Base-by-base conservation (phyloP, 768 basidiomycete genomes). In the Phaeolepiota aurea region DNA sequence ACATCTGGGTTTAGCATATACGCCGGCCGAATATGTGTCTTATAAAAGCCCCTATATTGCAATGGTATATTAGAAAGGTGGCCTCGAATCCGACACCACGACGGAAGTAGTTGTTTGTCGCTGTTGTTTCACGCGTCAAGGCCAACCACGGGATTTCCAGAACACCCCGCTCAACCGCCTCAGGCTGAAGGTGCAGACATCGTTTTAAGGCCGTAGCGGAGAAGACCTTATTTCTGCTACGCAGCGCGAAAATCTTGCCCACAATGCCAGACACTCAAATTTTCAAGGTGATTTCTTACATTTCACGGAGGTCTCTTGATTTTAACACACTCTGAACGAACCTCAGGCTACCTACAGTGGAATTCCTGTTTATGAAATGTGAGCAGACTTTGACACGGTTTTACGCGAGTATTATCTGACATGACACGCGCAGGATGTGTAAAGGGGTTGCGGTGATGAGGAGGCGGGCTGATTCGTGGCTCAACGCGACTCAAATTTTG, bases 401-500 rank as follows among this genome's bases (percentile, higher is more conserved):
- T 40, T 48, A 55, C 53, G 59, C 62, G 59, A 53, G 43, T 54
- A 46, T 59, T 66, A 48, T 61, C 48, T 51, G 36, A 46, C 47
- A 53, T 49, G 54, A 63, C 64, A 61, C 71, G 69, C 57, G 49
- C 50, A 91, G 88, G 87, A 88, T 91, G 82, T 87, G 81, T 68
- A 89, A 90, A 57, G 83, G 87, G 40, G 87, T 98, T 56, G 94
- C 96, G 40, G 91, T 98, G 46, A 99, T 99, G 96, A 80, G 94
- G 36, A 77, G 96, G 54, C 84, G 92, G 58, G 76, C 88, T 25
- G 96, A 99, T 65, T 87, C 86, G 31, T 99, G 96, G 88, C 74
- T 99, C 43, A 99, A 99, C 75, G 96, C 96, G 63, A 99, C 96
- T 1, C 91, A 94, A 59, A 96, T 99, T 48, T 78, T 99, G 55